Conservation (phyloP, 352 stramenopile genomes). For the Elongisporangium undulatum region DNA sequence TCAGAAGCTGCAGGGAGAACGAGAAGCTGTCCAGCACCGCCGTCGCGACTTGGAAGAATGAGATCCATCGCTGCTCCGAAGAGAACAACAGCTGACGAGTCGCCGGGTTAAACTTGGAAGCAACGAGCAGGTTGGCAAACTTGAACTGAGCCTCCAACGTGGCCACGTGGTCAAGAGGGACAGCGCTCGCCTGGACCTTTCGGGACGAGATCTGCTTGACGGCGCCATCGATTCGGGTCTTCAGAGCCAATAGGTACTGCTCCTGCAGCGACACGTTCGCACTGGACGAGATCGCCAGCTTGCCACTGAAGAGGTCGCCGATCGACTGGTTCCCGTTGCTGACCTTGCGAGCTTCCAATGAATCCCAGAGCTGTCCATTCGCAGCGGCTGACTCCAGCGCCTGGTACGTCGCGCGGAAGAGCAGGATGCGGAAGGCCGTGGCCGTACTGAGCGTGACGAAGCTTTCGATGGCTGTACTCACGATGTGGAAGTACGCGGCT, state of each 20-base stretch:
- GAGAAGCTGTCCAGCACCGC: constrained; percentile 45
- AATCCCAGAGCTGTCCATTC: constrained; percentile 33
- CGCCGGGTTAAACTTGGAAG: constrained; percentile 30
- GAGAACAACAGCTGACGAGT: constrained; percentile 32
- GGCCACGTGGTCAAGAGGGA: constrained; percentile 33
- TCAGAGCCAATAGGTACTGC: constrained; percentile 32
- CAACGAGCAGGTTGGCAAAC: constrained; percentile 38
- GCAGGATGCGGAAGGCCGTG: constrained; percentile 45
- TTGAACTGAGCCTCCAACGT: constrained; percentile 40
- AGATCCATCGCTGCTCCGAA: constrained; percentile 37
- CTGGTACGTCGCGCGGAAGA: constrained; percentile 38
- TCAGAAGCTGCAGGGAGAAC: constrained; percentile 47
- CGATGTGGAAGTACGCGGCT: constrained; percentile 35
- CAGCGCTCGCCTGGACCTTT: constrained; percentile 18
- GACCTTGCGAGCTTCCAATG: constrained; percentile 6
- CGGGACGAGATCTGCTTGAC: constrained; percentile 26
- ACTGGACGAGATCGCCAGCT: not conserved
- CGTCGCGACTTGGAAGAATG: constrained; percentile 34
- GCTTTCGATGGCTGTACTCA: constrained; percentile 39
- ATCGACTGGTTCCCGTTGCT: constrained; percentile 4
- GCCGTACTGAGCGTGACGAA: constrained; percentile 31
- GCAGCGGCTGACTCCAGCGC: constrained; percentile 14
- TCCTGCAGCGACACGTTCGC: constrained; percentile 21
- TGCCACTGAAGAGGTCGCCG: constrained; percentile 11
- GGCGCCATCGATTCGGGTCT: constrained; percentile 27